phyloP scores from a whole-genome alignment of 140 eudicot species.

The Flaveria floridana region DNA sequence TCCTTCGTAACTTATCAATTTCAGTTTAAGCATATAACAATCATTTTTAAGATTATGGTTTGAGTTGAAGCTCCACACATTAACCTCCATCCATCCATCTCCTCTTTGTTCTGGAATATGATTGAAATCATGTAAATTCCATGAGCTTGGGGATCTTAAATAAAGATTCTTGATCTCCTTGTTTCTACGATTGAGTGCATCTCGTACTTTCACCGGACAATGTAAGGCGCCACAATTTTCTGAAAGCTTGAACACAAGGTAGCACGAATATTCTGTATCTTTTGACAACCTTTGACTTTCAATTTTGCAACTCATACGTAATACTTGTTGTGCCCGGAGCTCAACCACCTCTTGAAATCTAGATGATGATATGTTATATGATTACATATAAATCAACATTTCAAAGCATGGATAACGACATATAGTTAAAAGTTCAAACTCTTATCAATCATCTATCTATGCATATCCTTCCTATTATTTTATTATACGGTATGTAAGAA shows the following conservation, averaged over 20 bases:
- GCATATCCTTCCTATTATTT: background rate
- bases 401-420: background rate
- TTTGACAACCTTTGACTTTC: conserved; percentile 4
- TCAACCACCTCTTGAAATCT: conserved; percentile 1
- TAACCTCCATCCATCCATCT: conserved; percentile 1
- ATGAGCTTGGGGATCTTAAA: background rate
- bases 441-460: background rate
- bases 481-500: background rate
- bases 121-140: background rate
- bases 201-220: background rate
- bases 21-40: background rate
- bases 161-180: background rate
- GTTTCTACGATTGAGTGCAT: background rate
- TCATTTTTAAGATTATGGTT: background rate
- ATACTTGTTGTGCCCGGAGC: background rate
- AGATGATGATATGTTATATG: background rate
- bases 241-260: conserved; percentile 9
- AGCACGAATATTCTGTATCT: conserved; percentile 3
- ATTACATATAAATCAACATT: background rate
- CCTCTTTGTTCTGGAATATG: background rate
- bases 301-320: background rate
- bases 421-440: background rate
- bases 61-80: conserved; percentile 13
- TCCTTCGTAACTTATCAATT: conserved; percentile 3
- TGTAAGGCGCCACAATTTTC: background rate